Base-by-base conservation (phyloP, 2,329 filamentous ascomycete genomes). In the Paracoccidioides lutzii region DNA sequence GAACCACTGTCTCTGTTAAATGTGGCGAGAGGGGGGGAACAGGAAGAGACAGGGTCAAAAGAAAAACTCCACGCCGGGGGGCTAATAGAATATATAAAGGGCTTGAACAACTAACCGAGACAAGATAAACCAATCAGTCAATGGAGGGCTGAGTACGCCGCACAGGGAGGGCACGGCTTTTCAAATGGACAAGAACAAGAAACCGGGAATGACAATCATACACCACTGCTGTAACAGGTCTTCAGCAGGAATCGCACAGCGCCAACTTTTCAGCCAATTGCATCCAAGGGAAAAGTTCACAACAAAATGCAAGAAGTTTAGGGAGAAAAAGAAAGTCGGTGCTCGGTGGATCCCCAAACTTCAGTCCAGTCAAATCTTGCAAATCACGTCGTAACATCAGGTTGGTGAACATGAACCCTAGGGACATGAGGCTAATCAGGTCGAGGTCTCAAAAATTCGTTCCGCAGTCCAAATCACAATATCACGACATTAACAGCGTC, bases 341-440 rank as follows among this genome's bases (percentile, higher is more conserved):
- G 22, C 22, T 22, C 22, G 2, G 22, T 22, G 45, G 33, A 51
- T 38, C 41, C 49, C 22, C 49, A 51, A 51, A 51, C 49, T 51
- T 51, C 49, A 53, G 52, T 37, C 45, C 45, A 49, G 12, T 49
- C 32, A 49, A 32, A 37, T 15, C n/a, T 33, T 28, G 33, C 52
- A 46, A 53, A 53, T 53, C 52, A 53, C 28, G 52, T 53, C 52
- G n/a, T 22, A 45, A 45, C 43, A 45, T 53, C 38, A 8, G 52
- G 30, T 42, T 53, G 28, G 40, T 43, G 40, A 43, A 52, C 32
- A 52, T 42, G n/a, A 35, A 41, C n/a, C 9, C 52, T 41, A 37
- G 37, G 22, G 37, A 14, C 5, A 9, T 32, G 35, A n/a, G 49
- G 15, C 35, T 35, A 41, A 51, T 51, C 37, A 51, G 15, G 28